A percentile compares a stretch with the other conserved stretches of the same genome.
phyloP scores from a whole-genome alignment of 2,329 filamentous ascomycete species.

The Lecanoromycetidae sp. region DNA sequence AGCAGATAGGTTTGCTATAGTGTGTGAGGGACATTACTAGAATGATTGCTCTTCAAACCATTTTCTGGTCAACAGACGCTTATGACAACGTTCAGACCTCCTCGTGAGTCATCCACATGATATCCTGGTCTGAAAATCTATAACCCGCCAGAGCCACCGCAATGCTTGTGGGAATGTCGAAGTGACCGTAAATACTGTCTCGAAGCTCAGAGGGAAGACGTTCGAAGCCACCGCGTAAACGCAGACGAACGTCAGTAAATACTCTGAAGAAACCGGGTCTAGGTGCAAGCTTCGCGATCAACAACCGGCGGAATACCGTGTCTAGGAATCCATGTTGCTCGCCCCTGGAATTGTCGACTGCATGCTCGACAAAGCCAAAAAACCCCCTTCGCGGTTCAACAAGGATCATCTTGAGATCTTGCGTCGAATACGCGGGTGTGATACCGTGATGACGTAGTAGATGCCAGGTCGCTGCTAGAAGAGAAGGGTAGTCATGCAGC shows the following conservation, averaged over 20 bases:
- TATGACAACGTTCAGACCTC: too few relatives aligned
- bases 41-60: too few relatives aligned
- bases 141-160: slow-evolving; percentile 6
- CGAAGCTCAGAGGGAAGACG: not conserved
- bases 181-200: not conserved
- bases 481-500: slow-evolving; percentile 32
- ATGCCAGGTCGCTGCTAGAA: slow-evolving; percentile 37
- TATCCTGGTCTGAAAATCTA: slow-evolving; percentile 11
- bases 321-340: not conserved
- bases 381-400: slow-evolving; percentile 13
- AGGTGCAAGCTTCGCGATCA: slow-evolving; percentile 4
- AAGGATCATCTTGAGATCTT: slow-evolving; percentile 10
- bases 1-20: too few relatives aligned
- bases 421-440: slow-evolving; percentile 8
- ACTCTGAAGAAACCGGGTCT: slow-evolving; percentile 2
- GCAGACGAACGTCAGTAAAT: slow-evolving; percentile 7
- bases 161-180: slow-evolving; percentile 4
- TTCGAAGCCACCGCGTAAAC: slow-evolving; percentile 10
- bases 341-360: slow-evolving; percentile 4
- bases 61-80: too few relatives aligned
- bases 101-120: slow-evolving; percentile 13
- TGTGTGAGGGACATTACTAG: too few relatives aligned
- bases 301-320: not conserved
- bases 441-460: slow-evolving; percentile 28
- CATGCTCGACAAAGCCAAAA: slow-evolving; percentile 9